These are phyloP conservation scores for Schizopora paradoxa DNA, from an alignment of 1,284 basidiomycete species.

Conservation along the genomic window DNA sequence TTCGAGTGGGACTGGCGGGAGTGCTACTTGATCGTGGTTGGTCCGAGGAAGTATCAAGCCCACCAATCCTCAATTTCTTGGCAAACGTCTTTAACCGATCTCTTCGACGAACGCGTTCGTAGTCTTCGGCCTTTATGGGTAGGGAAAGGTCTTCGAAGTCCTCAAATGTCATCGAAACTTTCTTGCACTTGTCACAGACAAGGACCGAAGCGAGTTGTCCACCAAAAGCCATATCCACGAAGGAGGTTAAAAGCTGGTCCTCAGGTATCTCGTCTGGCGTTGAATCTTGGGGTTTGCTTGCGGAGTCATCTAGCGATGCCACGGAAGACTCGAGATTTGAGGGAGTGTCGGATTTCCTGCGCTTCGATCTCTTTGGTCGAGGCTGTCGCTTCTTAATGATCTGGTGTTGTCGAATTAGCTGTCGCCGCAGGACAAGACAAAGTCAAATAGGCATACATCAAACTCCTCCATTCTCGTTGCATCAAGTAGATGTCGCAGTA, in stretches of 20 bases:
- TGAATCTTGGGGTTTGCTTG: not conserved
- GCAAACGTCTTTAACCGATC: slow-evolving; percentile 69
- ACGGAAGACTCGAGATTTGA: no score
- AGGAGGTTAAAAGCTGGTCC: slow-evolving; percentile 56
- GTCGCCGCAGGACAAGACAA: not conserved
- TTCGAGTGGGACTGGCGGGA: slow-evolving; percentile 28
- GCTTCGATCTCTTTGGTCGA: slow-evolving; percentile 33
- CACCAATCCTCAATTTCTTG: slow-evolving; percentile 46
- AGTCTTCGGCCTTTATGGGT: slow-evolving; percentile 78
- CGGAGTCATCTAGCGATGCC: slow-evolving; percentile 12
- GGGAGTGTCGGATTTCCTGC: slow-evolving; percentile 29
- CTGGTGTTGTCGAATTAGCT: slow-evolving; percentile 31
- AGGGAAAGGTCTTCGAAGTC: slow-evolving; percentile 92
- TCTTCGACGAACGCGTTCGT: slow-evolving; percentile 58
- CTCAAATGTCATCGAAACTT: slow-evolving; percentile 87
- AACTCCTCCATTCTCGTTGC: slow-evolving; percentile 94
- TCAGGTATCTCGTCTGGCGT: slow-evolving; percentile 22
- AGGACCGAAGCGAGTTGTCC: slow-evolving; percentile 85
- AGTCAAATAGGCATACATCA: slow-evolving; percentile 52
- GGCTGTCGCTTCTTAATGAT: slow-evolving; percentile 74
- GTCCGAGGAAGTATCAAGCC: not conserved
- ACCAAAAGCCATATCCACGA: slow-evolving; percentile 86
- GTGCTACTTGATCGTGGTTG: slow-evolving; percentile 20
- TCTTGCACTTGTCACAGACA: slow-evolving; percentile 90
- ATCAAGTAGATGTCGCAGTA: slow-evolving; percentile 83